Base-by-base conservation (phyloP, 179 eudicot species). In the Vitellaria paradoxa region DNA sequence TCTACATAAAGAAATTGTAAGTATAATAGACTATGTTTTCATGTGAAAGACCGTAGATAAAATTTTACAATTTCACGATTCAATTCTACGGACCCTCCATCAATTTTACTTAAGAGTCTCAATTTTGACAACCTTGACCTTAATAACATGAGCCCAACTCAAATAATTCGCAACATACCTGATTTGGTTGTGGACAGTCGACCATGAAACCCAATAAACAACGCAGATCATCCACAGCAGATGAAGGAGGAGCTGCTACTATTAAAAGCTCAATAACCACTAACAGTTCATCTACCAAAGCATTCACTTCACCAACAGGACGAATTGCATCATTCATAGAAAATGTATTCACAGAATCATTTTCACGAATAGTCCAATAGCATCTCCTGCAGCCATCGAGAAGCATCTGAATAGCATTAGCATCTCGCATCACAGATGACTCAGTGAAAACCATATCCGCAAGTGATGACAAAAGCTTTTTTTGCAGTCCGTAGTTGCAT, bases 311-410 rank as follows among this genome's bases (percentile, higher is more conserved):
- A 74, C 99, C 98, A 76, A 92, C 85, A 69, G 97, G 97, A 81
- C 93, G 99, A 13, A 79, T 78, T 79, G 77, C 90, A 73, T 83
- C 90, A 76, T 81, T 84, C 50, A 85, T 65, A 50, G 97, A 88
- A 82, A 91, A 96, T 23, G 98, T 89, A 78, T 91, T 87, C 72
- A 89, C 88, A 11, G 98, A 96, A 82, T 92, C 98, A 82, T 77
- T 86, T 83, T 96, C 98, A 78, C 86, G 89, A 50, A 87, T 81
- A 26, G 86, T 88, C 99, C 99, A 96, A 86, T 96, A 94, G 82
- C 99, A 96, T 85, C 91, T 84, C 87, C 99, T 88, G 79, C 98
- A 96, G 76, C 98, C 98, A 92, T 96, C 99, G 75, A 96, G 96
- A 81, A 96, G 98, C 90, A 88, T 90, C 87, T 96, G 99, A 81